A percentile compares a stretch with the other conserved stretches of the same genome.
Conservation (phyloP, 345 rosid genomes). For the Anastatica hierochuntica region DNA sequence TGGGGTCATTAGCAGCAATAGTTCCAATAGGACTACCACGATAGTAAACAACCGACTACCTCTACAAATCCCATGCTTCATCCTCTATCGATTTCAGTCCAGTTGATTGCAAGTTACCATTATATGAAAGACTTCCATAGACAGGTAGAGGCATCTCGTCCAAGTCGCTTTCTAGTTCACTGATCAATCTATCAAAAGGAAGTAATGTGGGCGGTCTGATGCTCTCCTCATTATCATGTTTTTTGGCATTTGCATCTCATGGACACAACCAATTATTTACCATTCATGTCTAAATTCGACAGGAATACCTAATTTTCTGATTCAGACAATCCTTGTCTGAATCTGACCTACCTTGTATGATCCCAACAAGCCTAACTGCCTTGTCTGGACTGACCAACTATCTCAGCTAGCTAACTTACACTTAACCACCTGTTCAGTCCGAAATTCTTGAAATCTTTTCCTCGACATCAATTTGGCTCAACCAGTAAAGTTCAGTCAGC, state of each 20-base stretch:
- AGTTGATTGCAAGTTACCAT: conserved; percentile 26
- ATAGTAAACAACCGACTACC: conserved; percentile 62
- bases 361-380: too few relatives aligned
- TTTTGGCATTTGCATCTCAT: conserved; percentile 44
- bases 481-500: too few relatives aligned
- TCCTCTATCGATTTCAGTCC: conserved; percentile 64
- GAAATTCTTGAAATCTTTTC: too few relatives aligned
- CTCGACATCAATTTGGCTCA: too few relatives aligned
- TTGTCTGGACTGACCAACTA: too few relatives aligned
- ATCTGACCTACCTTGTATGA: too few relatives aligned
- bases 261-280: too few relatives aligned
- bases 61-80: conserved; percentile 78
- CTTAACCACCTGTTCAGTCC: too few relatives aligned
- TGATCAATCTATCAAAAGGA: conserved; percentile 29
- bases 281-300: too few relatives aligned
- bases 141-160: conserved; percentile 25
- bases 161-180: conserved; percentile 20
- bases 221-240: conserved; percentile 36
- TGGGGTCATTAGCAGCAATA: conserved; percentile 90
- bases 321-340: too few relatives aligned
- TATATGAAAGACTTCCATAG: conserved; percentile 25
- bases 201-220: conserved; percentile 15
- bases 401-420: too few relatives aligned
- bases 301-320: too few relatives aligned
- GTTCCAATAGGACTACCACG: conserved; percentile 89